Conservation (phyloP, 148 eudicot species). For the Vaccinium vitisidaea region DNA sequence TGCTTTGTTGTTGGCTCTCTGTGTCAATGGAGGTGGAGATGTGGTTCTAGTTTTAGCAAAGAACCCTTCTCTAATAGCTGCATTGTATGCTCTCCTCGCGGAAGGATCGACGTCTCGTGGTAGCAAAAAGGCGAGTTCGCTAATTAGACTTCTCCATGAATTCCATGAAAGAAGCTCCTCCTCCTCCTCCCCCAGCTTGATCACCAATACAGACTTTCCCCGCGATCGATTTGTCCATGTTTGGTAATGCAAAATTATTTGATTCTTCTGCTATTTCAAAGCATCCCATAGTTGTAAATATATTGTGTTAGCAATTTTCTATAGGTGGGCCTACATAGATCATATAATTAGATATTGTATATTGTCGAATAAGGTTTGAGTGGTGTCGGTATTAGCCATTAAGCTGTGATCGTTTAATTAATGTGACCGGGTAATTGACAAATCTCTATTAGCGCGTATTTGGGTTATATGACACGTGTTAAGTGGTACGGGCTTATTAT, state of each 20-base stretch:
- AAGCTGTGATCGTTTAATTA: too few relatives aligned
- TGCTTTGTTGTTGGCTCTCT: slow-evolving; percentile 58
- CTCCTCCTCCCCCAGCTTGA: slow-evolving; percentile 30
- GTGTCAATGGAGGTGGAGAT: slow-evolving; percentile 55
- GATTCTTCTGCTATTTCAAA: neutral
- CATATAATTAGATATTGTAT: too few relatives aligned
- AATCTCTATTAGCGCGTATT: too few relatives aligned
- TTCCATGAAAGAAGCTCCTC: slow-evolving; percentile 59
- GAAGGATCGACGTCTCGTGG: slow-evolving; percentile 52
- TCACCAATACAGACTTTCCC: slow-evolving; percentile 29
- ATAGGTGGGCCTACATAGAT: too few relatives aligned
- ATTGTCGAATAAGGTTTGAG: too few relatives aligned
- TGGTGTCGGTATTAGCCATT: too few relatives aligned
- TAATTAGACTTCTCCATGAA: slow-evolving; percentile 63
- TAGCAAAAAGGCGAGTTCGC: slow-evolving; percentile 63
- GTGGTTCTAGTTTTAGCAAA: slow-evolving; percentile 74
- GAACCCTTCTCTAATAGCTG: slow-evolving; percentile 62
- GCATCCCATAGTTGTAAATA: slow-evolving; percentile 6
- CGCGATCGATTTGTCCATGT: slow-evolving; percentile 58
- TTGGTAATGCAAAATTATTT: slow-evolving; percentile 35
- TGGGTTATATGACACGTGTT: too few relatives aligned
- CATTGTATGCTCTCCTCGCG: slow-evolving; percentile 51
- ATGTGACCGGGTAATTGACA: too few relatives aligned
- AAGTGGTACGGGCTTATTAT: too few relatives aligned
- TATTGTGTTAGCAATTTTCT: too few relatives aligned